phyloP scores from a whole-genome alignment of 2,329 filamentous ascomycete genomes.

The Exophiala spinifera region DNA sequence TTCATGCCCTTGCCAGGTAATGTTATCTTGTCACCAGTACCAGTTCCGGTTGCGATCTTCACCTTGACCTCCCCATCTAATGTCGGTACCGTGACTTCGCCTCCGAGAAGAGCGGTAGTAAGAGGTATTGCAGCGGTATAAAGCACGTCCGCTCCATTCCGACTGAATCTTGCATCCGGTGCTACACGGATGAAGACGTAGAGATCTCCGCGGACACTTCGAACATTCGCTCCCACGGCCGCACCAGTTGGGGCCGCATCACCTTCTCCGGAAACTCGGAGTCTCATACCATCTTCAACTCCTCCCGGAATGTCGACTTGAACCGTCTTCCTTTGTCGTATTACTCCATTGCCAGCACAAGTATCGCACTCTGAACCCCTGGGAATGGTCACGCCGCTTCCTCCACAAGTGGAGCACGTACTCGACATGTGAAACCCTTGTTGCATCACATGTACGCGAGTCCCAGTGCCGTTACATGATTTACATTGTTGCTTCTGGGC shows the following conservation, averaged over 20 bases:
- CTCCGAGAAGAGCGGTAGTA: constrained; percentile 88
- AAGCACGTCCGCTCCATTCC: constrained; percentile 82
- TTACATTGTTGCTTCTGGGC: constrained; percentile 70
- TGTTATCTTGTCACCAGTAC: constrained; percentile 87
- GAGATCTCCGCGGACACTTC: constrained; percentile 76
- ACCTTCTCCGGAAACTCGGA: constrained; percentile 80
- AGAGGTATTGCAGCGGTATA: constrained; percentile 89
- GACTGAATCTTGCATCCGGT: constrained; percentile 84
- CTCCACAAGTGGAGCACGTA: constrained; percentile 78
- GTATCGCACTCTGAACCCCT: constrained; percentile 75
- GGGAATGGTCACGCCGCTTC: constrained; percentile 72
- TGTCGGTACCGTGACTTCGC: constrained; percentile 84
- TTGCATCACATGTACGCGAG: constrained; percentile 81
- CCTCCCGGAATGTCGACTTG: constrained; percentile 90
- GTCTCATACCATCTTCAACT: constrained; percentile 92
- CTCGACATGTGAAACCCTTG: constrained; percentile 95
- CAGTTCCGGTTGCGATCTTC: constrained; percentile 86
- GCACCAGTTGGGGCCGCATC: constrained; percentile 78
- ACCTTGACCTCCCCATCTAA: constrained; percentile 87
- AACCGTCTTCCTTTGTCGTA: constrained; percentile 77
- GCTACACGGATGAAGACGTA: constrained; percentile 88
- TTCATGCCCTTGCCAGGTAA: constrained; percentile 92
- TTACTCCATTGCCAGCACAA: constrained; percentile 79
- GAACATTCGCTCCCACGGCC: constrained; percentile 59
- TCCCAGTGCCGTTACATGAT: constrained; percentile 80